These are phyloP conservation scores for Penicillium sp. DNA, from an alignment of 2,329 filamentous ascomycete genomes.

Conservation along the genomic window DNA sequence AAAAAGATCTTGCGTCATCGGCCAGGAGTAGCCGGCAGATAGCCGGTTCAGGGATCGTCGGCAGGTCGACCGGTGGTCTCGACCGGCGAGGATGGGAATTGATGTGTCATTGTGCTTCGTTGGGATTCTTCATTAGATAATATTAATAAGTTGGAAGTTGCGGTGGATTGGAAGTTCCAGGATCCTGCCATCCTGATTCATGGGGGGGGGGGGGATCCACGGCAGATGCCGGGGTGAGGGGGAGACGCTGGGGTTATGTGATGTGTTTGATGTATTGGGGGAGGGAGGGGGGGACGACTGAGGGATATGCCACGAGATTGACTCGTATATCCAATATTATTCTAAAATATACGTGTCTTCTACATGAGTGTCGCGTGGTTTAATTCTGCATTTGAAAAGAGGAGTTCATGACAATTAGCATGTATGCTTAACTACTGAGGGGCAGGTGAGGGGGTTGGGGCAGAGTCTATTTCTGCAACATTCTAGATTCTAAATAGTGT, in stretches of 20 bases:
- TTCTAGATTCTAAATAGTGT: not conserved
- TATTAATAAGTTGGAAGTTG: conserved; percentile 18
- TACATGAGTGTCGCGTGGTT: not conserved
- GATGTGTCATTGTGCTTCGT: conserved; percentile 25
- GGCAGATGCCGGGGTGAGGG: not conserved
- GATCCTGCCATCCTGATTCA: not conserved
- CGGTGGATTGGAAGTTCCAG: not conserved
- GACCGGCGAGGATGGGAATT: conserved; percentile 17
- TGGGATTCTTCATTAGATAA: conserved; percentile 22
- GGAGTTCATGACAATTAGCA: not conserved
- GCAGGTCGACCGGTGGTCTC: conserved; percentile 13
- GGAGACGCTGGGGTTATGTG: not conserved
- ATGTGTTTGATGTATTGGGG: not conserved
- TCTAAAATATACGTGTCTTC: not conserved
- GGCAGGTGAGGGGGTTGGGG: not conserved
- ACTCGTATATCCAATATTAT: no score
- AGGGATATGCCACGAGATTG: not conserved
- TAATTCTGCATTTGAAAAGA: conserved; percentile 1
- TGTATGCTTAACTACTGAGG: not conserved
- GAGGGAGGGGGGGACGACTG: not conserved
- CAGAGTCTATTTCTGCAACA: not conserved
- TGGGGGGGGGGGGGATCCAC: not conserved
- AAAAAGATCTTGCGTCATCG: conserved; percentile 13
- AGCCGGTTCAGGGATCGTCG: conserved; percentile 4
- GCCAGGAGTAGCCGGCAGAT: conserved; percentile 1